Evolutionary conservation across 306 rosid species (phyloP).

Genomic region (Erythrophleum fordii): DNA sequence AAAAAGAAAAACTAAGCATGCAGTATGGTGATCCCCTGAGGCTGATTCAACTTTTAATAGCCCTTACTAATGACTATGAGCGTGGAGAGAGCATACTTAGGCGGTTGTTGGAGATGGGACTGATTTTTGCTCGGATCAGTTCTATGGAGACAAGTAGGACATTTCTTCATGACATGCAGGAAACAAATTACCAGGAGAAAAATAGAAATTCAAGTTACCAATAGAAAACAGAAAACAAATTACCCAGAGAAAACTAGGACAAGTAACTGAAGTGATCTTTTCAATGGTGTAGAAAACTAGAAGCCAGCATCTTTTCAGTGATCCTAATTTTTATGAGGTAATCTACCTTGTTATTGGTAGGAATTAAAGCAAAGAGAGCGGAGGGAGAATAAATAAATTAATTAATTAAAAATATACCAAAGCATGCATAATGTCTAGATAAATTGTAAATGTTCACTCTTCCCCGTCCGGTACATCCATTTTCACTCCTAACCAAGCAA

Average conservation of each 20-base stretch:
- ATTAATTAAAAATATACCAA: not conserved
- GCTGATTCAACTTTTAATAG: too few species aligned
- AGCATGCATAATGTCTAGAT: not conserved
- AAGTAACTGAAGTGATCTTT: not conserved
- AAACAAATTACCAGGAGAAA: too few species aligned
- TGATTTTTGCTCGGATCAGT: too few species aligned
- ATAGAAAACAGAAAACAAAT: not conserved
- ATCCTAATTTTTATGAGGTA: not conserved
- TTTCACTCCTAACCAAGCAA: not conserved
- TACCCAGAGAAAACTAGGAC: not conserved
- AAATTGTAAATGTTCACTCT: not conserved
- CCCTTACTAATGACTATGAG: too few species aligned
- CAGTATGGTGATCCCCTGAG: too few species aligned
- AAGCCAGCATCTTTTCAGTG: not conserved
- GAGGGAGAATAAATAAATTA: not conserved
- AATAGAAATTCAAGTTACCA: too few species aligned
- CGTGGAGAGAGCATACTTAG: too few species aligned
- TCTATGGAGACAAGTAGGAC: too few species aligned
- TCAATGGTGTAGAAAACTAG: not conserved
- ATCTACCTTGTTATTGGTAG: not conserved
- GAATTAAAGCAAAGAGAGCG: not conserved
- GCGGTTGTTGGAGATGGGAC: too few species aligned
- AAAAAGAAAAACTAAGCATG: not conserved
- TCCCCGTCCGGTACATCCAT: not conserved
- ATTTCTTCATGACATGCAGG: too few species aligned